Evolutionary conservation across 129 eudicot genomes (phyloP), one percentile per base, ranked within the genome.

Genomic region (Helianthus tuberosus): DNA sequence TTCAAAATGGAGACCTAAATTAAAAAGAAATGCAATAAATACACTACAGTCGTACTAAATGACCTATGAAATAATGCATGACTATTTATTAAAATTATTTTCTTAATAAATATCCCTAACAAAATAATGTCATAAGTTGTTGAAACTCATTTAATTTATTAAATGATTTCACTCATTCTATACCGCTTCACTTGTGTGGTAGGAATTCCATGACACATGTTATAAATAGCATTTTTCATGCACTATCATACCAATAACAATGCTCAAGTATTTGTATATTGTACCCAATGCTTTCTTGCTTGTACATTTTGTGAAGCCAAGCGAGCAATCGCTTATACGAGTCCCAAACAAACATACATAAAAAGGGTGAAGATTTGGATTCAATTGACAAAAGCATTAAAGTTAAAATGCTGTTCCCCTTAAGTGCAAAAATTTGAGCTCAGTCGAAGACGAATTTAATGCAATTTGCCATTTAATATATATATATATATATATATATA

Each of bases 11-110:
- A n/a, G 47, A 44, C 43, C 15, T 12, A n/a, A 58, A 32, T 58
- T 54, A 20, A 20, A 20, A 20, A n/a, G 64, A 64, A 69, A 57
- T 23, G 68, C 68, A 72, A 72, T 79, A 64, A 64, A 79, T 53
- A 54, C 55, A 58, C 74, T 57, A 64, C 77, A 78, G 64, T 64
- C 73, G 77, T 71, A 78, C 61, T 78, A 41, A 78, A 78, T 78
- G 73, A 29, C 43, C 61, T 52, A 63, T 64, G 72, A 64, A 53
- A 64, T 71, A 11, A 78, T 64, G 71, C 51, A 62, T 51, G 72
- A 63, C 82, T 64, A 3, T 71, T 71, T 15, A 44, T 43, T 52
- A 13, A 39, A 58, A 5, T 11, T 23, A 52, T 2, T 46, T 23
- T 10, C 64, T 51, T 32, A 69, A n/a, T 51, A 52, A 78, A 78